Conservation (phyloP, 352 stramenopile genomes). For the Phytophthora meadii region DNA sequence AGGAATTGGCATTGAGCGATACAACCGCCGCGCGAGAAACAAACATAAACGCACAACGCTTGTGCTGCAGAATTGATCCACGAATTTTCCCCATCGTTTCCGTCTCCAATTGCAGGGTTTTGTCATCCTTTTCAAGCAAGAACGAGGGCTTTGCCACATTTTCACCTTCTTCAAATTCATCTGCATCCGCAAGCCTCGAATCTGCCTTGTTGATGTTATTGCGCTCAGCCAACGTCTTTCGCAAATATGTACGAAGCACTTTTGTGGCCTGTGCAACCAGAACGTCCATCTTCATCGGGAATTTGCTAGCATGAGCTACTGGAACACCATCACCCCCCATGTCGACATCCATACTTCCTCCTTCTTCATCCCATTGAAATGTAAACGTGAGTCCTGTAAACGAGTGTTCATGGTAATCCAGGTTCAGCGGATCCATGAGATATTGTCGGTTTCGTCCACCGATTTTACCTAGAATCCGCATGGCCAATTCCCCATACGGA, state of each 20-base stretch:
- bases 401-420: constrained; percentile 60
- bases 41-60: constrained; percentile 78
- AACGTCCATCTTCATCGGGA: constrained; percentile 71
- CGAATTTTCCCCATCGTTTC: constrained; percentile 74
- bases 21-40: constrained; percentile 62
- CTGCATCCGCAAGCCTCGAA: constrained; percentile 59
- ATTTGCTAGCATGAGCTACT: constrained; percentile 10
- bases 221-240: constrained; percentile 56
- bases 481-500: constrained; percentile 95
- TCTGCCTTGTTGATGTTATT: constrained; percentile 67
- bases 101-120: constrained; percentile 77
- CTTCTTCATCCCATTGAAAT: constrained; percentile 54
- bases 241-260: constrained; percentile 70
- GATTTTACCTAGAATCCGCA: constrained; percentile 98
- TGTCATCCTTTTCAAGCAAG: constrained; percentile 87
- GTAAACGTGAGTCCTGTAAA: constrained; percentile 57
- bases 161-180: constrained; percentile 75
- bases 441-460: constrained; percentile 93
- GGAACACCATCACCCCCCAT: constrained; percentile 16
- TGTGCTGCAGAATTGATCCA: constrained; percentile 75
- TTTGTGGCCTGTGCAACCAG: constrained; percentile 51
- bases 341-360: constrained; percentile 30
- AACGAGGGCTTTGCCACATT: constrained; percentile 41
- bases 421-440: constrained; percentile 82
- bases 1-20: constrained; percentile 58